Evolutionary conservation across 208 protist genomes (phyloP).

Genomic region (Leishmania braziliensis): DNA sequence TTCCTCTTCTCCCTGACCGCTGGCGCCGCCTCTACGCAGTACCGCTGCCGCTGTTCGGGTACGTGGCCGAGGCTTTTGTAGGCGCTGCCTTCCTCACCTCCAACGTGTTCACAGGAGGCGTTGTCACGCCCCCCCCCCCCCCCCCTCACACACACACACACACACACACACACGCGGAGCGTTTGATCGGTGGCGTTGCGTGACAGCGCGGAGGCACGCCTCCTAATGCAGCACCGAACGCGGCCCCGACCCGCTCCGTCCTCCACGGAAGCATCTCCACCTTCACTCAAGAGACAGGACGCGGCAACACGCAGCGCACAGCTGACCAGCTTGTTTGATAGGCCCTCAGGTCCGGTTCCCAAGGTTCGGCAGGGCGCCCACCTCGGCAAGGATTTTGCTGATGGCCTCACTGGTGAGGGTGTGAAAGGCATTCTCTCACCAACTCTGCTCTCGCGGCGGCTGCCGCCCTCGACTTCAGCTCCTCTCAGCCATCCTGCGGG

Average conservation of each 20-base stretch:
- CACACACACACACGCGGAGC: not conserved
- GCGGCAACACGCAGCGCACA: conserved; percentile 15
- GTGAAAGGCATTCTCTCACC: not conserved
- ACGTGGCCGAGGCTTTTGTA: not conserved
- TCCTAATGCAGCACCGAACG: not conserved
- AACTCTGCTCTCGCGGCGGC: not conserved
- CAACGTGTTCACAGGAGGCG: not conserved
- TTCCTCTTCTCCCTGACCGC: not conserved
- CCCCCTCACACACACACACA: too few relatives aligned
- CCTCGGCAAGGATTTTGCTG: not conserved
- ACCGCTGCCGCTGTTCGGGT: not conserved
- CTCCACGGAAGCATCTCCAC: not conserved
- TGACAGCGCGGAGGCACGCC: not conserved
- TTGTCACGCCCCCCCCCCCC: too few relatives aligned
- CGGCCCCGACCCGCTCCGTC: not conserved
- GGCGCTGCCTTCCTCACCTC: not conserved
- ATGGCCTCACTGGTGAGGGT: not conserved
- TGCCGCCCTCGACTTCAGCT: not conserved
- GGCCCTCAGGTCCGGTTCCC: conserved; percentile 11
- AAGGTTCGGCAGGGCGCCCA: not conserved
- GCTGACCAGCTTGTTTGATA: conserved; percentile 17
- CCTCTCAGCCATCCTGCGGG: not conserved
- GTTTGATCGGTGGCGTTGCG: not conserved
- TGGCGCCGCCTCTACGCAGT: not conserved
- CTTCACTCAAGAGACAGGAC: not conserved